phyloP scores from a whole-genome alignment of 169 alveolate species.

The Plasmodium sp. region DNA sequence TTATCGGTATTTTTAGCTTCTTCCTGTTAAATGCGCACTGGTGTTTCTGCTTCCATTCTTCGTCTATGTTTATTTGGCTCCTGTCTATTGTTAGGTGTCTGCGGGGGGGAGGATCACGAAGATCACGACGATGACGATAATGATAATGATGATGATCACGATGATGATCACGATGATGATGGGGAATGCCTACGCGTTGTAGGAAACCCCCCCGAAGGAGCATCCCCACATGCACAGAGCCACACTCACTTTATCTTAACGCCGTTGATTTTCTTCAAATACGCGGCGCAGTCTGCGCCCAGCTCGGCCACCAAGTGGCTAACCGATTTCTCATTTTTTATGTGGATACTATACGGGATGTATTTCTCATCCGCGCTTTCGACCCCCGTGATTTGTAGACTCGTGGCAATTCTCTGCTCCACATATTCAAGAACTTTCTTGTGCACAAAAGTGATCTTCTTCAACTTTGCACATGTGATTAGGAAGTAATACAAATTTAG shows the following conservation, averaged over 20 bases:
- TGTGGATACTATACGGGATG: conserved; percentile 32
- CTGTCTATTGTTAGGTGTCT: conserved; percentile 33
- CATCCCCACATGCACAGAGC: background rate
- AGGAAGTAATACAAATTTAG: conserved; percentile 35
- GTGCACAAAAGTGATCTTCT: background rate
- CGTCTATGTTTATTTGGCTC: conserved; percentile 45
- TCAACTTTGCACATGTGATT: conserved; percentile 19
- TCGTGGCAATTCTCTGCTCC: conserved; percentile 6
- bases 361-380: background rate
- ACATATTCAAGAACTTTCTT: conserved; percentile 10
- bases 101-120: background rate
- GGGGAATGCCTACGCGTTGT: background rate
- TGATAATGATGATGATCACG: background rate
- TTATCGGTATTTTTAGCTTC: conserved; percentile 52
- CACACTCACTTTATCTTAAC: conserved; percentile 24
- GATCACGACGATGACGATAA: background rate
- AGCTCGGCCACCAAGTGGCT: conserved; percentile 10
- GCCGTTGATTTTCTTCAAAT: conserved; percentile 26
- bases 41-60: conserved; percentile 53
- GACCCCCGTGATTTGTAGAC: background rate
- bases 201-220: background rate
- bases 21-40: conserved; percentile 23
- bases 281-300: background rate
- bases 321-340: conserved; percentile 25
- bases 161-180: background rate